A percentile compares a stretch with the other conserved stretches of the same genome.
Evolutionary conservation across 176 grass and related monocot genomes (phyloP).

Genomic region (Aegilops tauschii): DNA sequence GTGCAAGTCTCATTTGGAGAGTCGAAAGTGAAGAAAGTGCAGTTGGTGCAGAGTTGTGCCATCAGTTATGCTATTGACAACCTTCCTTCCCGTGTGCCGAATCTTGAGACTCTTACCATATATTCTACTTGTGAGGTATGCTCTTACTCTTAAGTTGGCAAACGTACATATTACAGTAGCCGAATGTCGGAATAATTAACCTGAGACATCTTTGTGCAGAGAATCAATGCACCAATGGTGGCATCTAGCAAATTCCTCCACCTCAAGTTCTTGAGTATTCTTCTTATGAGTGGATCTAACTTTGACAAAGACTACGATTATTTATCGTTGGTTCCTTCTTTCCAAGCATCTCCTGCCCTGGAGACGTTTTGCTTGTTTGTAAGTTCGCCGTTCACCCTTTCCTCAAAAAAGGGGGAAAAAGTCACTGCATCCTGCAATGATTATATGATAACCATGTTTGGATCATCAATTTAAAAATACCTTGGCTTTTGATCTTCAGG

Average conservation of each 20-base stretch:
- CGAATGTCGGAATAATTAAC: background rate
- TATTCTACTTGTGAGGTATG: background rate
- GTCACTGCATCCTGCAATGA: background rate
- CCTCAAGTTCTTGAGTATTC: background rate
- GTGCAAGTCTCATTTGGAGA: background rate
- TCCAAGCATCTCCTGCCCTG: background rate
- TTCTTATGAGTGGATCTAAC: fast-evolving
- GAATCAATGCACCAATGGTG: background rate
- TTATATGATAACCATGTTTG: background rate
- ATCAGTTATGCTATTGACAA: background rate
- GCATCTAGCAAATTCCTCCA: background rate
- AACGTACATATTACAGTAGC: background rate
- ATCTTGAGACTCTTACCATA: slow-evolving; percentile 24
- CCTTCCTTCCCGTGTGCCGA: background rate
- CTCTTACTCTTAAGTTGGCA: background rate
- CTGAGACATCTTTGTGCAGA: background rate
- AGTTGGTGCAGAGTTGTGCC: background rate
- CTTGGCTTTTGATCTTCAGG: background rate
- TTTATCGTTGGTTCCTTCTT: background rate
- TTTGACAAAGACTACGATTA: background rate
- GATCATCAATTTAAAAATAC: background rate
- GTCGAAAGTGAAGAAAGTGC: background rate
- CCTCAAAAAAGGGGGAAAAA: too few relatives aligned
- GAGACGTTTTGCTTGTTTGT: background rate
- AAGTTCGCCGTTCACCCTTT: background rate